Evolutionary conservation across 129 eudicot species (phyloP).

Genomic region (Scalesia atractyloides): DNA sequence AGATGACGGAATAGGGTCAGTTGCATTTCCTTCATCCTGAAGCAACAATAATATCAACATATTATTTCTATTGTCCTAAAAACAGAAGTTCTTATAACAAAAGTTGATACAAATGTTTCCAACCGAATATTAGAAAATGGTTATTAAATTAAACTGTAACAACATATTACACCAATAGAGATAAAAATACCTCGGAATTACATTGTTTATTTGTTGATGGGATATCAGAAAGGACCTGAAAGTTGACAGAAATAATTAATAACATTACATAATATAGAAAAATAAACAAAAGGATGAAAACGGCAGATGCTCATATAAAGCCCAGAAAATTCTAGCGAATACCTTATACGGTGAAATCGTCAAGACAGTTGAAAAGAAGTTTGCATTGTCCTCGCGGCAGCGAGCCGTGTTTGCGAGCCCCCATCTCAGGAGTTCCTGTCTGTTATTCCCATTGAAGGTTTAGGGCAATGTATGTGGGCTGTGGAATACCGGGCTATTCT

Average conservation of each 20-base stretch:
- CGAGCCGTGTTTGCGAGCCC: too few relatives aligned
- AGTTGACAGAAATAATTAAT: background rate
- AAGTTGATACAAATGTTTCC: conserved; percentile 8
- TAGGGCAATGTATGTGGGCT: too few relatives aligned
- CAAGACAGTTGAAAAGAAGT: background rate
- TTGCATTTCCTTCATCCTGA: conserved; percentile 67
- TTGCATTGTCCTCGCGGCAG: too few relatives aligned
- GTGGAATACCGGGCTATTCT: too few relatives aligned
- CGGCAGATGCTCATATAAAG: conserved; percentile 74
- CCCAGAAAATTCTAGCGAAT: too few relatives aligned
- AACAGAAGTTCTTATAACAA: background rate
- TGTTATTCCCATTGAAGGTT: too few relatives aligned
- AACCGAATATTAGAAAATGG: background rate
- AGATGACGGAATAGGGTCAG: conserved; percentile 56
- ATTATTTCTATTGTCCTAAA: background rate
- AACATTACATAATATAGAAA: background rate
- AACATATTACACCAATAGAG: background rate
- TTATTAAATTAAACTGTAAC: background rate
- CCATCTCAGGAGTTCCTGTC: too few relatives aligned
- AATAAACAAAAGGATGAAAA: background rate
- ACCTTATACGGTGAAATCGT: too few relatives aligned
- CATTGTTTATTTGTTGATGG: conserved; percentile 60
- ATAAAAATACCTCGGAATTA: conserved; percentile 55
- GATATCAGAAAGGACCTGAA: conserved; percentile 80
- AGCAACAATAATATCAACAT: conserved; percentile 16